Percentiles rank a stretch among this genome's conserved stretches.
These are phyloP conservation scores for Syncephalastrum contaminatum DNA, from an alignment of 371 early-diverging fungal species.

Conservation along the genomic window DNA sequence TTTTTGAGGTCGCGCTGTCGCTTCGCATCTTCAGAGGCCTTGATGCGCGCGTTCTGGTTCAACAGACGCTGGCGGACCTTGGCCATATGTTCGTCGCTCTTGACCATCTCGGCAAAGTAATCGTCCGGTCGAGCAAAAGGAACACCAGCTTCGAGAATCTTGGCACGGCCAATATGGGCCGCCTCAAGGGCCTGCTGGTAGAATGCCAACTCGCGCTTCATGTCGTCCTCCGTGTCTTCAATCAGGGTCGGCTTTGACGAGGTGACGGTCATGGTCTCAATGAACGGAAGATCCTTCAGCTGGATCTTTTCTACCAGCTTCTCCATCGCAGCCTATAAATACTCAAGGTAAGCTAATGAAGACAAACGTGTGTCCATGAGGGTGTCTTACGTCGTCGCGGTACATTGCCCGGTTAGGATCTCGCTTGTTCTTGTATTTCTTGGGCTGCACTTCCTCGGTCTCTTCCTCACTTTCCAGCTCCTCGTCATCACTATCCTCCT, in stretches of 20 bases:
- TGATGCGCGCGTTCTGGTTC: constrained; percentile 78
- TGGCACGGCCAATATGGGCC: constrained; percentile 64
- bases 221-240: constrained; percentile 79
- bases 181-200: constrained; percentile 87
- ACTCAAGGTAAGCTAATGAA: neutral
- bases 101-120: constrained; percentile 97
- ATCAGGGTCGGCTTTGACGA: constrained; percentile 59
- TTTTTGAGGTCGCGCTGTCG: constrained; percentile 88
- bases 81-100: constrained; percentile 93
- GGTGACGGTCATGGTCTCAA: constrained; percentile 78
- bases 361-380: no score
- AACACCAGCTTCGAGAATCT: constrained; percentile 58
- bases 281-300: constrained; percentile 75
- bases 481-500: constrained; percentile 5
- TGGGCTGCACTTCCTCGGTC: constrained; percentile 1
- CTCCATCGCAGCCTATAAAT: constrained; percentile 52
- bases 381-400: no score
- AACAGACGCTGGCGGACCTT: constrained; percentile 78
- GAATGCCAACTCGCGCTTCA: constrained; percentile 90
- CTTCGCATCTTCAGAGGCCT: constrained; percentile 84
- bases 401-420: no score
- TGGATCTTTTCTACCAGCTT: constrained; percentile 64
- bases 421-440: neutral
- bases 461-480: neutral
- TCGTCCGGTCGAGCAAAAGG: constrained; percentile 88